Base-by-base conservation (phyloP, 2,329 filamentous ascomycete species). In the Trichoderma polysporum region DNA sequence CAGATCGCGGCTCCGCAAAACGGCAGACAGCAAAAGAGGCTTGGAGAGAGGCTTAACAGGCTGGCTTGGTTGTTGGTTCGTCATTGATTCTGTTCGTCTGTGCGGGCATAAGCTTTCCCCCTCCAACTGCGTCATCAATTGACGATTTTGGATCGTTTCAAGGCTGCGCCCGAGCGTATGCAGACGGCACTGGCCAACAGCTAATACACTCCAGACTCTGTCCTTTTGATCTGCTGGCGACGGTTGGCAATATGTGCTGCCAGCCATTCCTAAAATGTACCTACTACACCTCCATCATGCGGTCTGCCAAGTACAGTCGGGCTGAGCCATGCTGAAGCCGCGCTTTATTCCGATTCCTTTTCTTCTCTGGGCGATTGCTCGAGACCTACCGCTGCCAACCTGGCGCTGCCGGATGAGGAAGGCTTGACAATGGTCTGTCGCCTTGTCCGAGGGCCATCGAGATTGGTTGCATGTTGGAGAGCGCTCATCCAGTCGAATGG, bases 1-100 rank as follows among this genome's bases (percentile, higher is more conserved):
- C 49, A n/a, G 57, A 60, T 60, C 41, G 41, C 57, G 57, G 39
- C 57, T 60, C 57, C 57, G 41, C 57, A 60, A 60, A 49, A n/a
- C 22, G 53, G 39, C 29, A 33, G 15, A 19, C n/a, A n/a, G 22
- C 17, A 25, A 49, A 49, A 49, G 45, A 49, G 45, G 19, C n/a
- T 25, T 49, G 45, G 45, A 13, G 45, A 57, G 39, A 59, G 41
- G 45, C 58, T 61, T 49, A 19, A 35, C 19, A 37, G 33, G 53
- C 39, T 49, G 27, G 58, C 45, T 31, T 27, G 13, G 45, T 37
- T 61, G 58, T 60, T 47, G 29, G n/a, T 35, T 60, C 29, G n/a
- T 39, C 45, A 49, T 61, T 61, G 58, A 15, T 10, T 9, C 27
- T 53, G 25, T 29, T n/a, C 25, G 25, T 53, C 25, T 31, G 25